phyloP scores from a whole-genome alignment of 139 green algal species.

The Mesotaenium endlicherianum region DNA sequence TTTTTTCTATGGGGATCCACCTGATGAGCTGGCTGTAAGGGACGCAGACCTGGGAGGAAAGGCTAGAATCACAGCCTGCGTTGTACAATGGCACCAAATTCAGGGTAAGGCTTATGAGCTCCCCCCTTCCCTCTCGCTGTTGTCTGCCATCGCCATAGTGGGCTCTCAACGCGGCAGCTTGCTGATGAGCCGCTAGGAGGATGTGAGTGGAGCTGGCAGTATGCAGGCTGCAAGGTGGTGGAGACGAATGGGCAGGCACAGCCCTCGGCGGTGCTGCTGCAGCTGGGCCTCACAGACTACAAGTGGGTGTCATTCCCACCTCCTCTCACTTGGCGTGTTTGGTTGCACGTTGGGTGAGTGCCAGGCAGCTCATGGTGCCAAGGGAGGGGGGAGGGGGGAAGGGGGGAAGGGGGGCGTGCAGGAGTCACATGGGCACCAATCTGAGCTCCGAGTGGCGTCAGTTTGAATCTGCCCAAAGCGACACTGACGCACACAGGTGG shows the following conservation, averaged over 20 bases:
- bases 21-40: no score
- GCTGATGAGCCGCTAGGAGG: background rate
- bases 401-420: background rate
- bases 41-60: slow-evolving; percentile 18
- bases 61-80: background rate
- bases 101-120: background rate
- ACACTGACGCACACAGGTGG: background rate
- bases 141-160: background rate
- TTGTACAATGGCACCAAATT: slow-evolving; percentile 43
- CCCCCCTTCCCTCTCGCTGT: background rate
- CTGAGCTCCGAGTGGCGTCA: slow-evolving; percentile 8
- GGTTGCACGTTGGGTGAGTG: background rate
- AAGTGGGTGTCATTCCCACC: background rate
- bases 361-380: background rate
- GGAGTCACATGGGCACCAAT: slow-evolving; percentile 22
- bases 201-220: background rate
- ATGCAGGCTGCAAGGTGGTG: background rate
- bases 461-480: background rate
- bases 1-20: no score
- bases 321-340: background rate
- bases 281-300: slow-evolving; percentile 29
- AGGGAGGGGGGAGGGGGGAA: slow-evolving; percentile 11
- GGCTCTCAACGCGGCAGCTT: background rate
- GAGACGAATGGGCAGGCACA: background rate
- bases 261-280: background rate